Evolutionary conservation across 345 rosid genomes (phyloP), one percentile per base, ranked within the genome.

Genomic region (Triadica sebifera): DNA sequence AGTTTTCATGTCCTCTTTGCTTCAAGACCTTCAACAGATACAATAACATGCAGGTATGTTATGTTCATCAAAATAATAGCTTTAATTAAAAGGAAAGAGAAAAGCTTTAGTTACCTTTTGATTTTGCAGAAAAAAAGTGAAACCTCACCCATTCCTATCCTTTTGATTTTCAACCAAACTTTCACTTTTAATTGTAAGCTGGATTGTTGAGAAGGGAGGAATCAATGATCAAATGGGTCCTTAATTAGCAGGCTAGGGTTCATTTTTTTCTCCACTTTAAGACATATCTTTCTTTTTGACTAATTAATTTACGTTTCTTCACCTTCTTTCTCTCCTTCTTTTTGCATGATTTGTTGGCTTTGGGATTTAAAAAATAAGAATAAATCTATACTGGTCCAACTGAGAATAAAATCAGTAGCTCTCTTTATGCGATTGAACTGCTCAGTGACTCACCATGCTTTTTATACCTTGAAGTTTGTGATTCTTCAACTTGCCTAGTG

Each of bases 21-120:
- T 91, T 88, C 91, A 96, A 96, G 85, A 91, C 97, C 80, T 96
- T 96, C 93, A 96, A 96, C 84, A 85, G 99, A 86, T 96, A 96
- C 90, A 93, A 93, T 85, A 96, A 93, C 91, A 93, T 96, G 98
- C 98, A 96, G 94, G 99, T 93, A 81, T 75, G 24, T 70, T 17
- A 3, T 63, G 34, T 3, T 64, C 24, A 37, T 61, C 19, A 25
- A 59, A 24, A 3, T 50, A 22, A 39, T 16, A 29, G 34, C 34
- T 29, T 29, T 29, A 29, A 29, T 29, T 29, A 29, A 34, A 38
- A 37, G 0, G 29, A 12, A 25, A 61, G 4, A 17, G 19, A 75
- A 77, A 75, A 75, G 73, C 57, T 41, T 66, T 72, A 55, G 72
- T 71, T 75, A 29, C 34, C 57, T 80, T 79, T 72, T 6, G 53